Evolutionary conservation across 2,329 filamentous ascomycete genomes (phyloP), one percentile per base, ranked within the genome.

Genomic region (Dactylella cylindrospora): DNA sequence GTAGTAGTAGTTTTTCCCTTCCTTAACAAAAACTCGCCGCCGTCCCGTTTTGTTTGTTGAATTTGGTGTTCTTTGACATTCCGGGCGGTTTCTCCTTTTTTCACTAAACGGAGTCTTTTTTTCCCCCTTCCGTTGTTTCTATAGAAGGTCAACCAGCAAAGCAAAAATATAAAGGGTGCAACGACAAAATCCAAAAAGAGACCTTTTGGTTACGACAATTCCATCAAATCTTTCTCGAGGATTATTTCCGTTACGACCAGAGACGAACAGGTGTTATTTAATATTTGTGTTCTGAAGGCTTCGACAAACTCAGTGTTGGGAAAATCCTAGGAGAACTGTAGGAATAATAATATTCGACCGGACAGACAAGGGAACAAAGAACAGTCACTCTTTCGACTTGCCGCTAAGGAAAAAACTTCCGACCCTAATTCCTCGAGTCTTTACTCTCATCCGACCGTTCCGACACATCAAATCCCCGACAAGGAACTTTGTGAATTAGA

Each of bases 81-180:
- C 40, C 25, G 25, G 26, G 17, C 50, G 43, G 19, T 33, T 39
- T 44, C 54, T 47, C 46, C 54, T 51, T 52, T 46, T 35, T 26
- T 57, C 36, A 40, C 43, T 33, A 29, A 57, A 36, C 52, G 33
- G 47, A 36, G 20, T 53, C 49, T 26, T 53, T 46, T 39, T 46
- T 55, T 55, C 35, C 28, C 40, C 28, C 25, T 40, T 31, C 7
- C 25, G 25, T 26, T 25, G 19, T 31, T 31, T 51, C 28, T 51
- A 31, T 31, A 45, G 26, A 35, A 45, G 17, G 19, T n/a, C 19
- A 13, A 19, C 1, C 20, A 20, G 20, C 25, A 31, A 29, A 33
- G 19, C 41, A 31, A 45, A 12, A 45, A 45, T 45, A 32, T 15
- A 12, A 45, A 33, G 19, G 41, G 41, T 31, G 41, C 35, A 22